These are phyloP conservation scores for Quercus engelmannii DNA, from an alignment of 306 rosid genomes.

Conservation along the genomic window DNA sequence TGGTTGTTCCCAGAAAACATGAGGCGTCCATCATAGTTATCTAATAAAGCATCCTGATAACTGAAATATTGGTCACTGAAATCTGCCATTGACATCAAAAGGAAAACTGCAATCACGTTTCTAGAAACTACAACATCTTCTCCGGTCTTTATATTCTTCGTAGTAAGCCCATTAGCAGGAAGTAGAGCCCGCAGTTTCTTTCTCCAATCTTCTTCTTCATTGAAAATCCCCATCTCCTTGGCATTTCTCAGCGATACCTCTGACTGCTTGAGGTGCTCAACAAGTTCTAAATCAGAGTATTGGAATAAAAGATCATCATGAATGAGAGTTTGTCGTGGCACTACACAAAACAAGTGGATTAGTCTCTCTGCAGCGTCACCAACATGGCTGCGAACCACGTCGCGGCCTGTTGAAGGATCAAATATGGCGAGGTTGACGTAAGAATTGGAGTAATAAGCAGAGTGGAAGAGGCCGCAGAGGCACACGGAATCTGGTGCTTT, in stretches of 20 bases:
- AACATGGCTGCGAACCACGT: conserved; percentile 52
- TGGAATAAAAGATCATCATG: conserved; percentile 76
- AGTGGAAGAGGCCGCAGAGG: conserved; percentile 89
- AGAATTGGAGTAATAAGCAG: conserved; percentile 86
- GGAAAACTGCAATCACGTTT: conserved; percentile 56
- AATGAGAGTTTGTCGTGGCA: conserved; percentile 71
- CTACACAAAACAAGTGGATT: conserved; percentile 70
- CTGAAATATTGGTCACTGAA: conserved; percentile 75
- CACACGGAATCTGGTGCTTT: conserved; percentile 43
- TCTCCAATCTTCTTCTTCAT: conserved; percentile 58
- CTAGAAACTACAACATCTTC: conserved; percentile 66
- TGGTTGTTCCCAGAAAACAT: conserved; percentile 58
- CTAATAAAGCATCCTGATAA: conserved; percentile 68
- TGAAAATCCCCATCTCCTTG: conserved; percentile 29
- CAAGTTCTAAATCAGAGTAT: conserved; percentile 56
- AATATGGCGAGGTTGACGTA: conserved; percentile 91
- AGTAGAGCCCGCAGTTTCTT: conserved; percentile 50
- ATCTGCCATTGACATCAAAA: conserved; percentile 82
- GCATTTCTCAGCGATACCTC: conserved; percentile 34
- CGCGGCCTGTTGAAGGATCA: conserved; percentile 80
- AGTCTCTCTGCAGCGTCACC: conserved; percentile 62
- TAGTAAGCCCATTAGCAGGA: conserved; percentile 53
- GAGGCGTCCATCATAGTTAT: conserved; percentile 50
- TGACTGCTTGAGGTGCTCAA: conserved; percentile 47
- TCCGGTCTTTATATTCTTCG: conserved; percentile 63